Conservation (phyloP, 805 yeast species). For the Saccharomyces mikatae region DNA sequence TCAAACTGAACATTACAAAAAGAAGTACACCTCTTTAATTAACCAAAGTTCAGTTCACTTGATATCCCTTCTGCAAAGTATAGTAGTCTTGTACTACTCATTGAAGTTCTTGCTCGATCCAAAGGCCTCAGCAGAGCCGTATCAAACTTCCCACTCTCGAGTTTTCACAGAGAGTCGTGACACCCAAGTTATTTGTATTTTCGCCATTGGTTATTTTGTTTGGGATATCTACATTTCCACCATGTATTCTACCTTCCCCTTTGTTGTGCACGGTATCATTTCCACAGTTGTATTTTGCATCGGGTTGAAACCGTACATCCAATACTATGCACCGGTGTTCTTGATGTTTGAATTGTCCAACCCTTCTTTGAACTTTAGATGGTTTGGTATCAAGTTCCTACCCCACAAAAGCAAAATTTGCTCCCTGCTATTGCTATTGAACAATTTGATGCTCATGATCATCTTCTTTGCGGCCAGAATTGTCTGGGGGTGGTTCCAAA, state of each 20-base stretch:
- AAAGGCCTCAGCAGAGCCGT: constrained; percentile 6
- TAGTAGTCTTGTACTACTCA: constrained; percentile 48
- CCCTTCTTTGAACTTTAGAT: constrained; percentile 81
- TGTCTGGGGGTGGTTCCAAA: constrained; percentile 74
- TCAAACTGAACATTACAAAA: constrained; percentile 5
- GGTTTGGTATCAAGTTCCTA: constrained; percentile 50
- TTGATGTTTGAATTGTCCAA: constrained; percentile 78
- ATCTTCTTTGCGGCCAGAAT: constrained; percentile 69
- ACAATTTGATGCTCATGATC: constrained; percentile 42
- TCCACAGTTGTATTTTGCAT: constrained; percentile 65
- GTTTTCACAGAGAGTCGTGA: constrained; percentile 20
- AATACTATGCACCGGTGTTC: constrained; percentile 72
- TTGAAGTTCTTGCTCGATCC: constrained; percentile 11
- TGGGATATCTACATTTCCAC: constrained; percentile 75
- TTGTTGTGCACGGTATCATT: constrained; percentile 62
- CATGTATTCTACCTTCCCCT: constrained; percentile 52
- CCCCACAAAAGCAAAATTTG: constrained; percentile 34
- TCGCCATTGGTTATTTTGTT: constrained; percentile 68
- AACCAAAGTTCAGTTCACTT: constrained; percentile 44
- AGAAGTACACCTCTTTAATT: constrained; percentile 11
- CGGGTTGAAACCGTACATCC: constrained; percentile 60
- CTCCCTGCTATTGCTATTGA: constrained; percentile 44
- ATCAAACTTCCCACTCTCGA: constrained; percentile 18
- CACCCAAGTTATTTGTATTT: constrained; percentile 25
- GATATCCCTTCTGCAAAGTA: constrained; percentile 77